phyloP scores from a whole-genome alignment of 2,329 filamentous ascomycete genomes.

The Amauroascus niger region DNA sequence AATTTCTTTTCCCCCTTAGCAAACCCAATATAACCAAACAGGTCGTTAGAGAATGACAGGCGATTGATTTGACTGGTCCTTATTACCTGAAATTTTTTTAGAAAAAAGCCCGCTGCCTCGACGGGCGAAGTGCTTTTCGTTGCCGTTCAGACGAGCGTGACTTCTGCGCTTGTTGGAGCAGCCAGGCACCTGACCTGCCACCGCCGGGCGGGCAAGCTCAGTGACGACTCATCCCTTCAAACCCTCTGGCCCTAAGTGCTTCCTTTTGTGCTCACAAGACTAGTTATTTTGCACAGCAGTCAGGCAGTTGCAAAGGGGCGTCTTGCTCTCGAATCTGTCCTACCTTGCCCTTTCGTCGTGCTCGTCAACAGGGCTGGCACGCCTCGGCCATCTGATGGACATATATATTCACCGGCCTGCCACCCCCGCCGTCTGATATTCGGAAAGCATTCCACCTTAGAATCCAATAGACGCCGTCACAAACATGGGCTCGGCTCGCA shows the following conservation, averaged over 20 bases:
- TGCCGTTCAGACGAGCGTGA: conserved; percentile 1
- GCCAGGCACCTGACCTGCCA: conserved; percentile 8
- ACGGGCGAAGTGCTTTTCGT: not conserved
- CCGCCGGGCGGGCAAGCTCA: not conserved
- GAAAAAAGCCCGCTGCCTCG: conserved; percentile 6
- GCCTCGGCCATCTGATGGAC: conserved; percentile 1
- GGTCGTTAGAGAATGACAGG: not conserved
- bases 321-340: conserved; percentile 3
- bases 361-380: conserved; percentile 7
- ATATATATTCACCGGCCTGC: conserved; percentile 3
- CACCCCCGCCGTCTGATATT: not conserved
- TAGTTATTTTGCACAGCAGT: conserved; percentile 4
- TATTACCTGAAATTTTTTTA: too few relatives aligned
- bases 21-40: not conserved
- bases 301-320: conserved; percentile 15
- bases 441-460: not conserved
- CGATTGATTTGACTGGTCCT: not conserved
- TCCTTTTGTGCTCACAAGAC: conserved; percentile 10
- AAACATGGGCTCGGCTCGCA: conserved; percentile 6
- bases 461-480: not conserved
- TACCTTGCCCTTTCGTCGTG: not conserved
- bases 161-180: conserved; percentile 10
- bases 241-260: not conserved
- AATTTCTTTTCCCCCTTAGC: not conserved
- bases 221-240: not conserved